These are phyloP conservation scores for Vanrija sp. DNA, from an alignment of 1,284 basidiomycete species.

Conservation along the genomic window DNA sequence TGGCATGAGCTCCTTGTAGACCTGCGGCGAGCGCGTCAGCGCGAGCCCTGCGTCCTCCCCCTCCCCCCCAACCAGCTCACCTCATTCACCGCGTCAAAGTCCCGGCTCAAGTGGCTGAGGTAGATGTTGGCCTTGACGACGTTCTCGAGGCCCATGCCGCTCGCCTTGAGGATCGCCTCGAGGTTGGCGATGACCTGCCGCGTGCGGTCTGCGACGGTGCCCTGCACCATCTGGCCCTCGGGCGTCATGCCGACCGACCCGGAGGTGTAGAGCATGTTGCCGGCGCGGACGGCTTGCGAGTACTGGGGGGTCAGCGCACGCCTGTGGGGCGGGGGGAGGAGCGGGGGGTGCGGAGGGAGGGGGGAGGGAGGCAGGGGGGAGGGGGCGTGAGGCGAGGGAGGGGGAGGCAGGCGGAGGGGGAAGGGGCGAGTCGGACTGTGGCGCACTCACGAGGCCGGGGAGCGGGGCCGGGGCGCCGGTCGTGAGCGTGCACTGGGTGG, in stretches of 20 bases:
- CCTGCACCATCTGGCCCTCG: constrained; percentile 40
- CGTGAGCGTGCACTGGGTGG: constrained; percentile 31
- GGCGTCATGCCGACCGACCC: constrained; percentile 42
- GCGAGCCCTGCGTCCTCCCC: not conserved
- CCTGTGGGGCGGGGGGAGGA: too few species aligned
- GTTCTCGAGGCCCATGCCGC: constrained; percentile 31
- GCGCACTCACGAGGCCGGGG: constrained; percentile 35
- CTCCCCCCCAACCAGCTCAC: constrained; percentile 10
- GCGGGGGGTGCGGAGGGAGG: too few species aligned
- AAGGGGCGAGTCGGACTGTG: too few species aligned
- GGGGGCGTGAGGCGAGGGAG: not conserved
- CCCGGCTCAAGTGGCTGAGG: constrained; percentile 36
- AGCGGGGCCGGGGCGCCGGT: constrained; percentile 39
- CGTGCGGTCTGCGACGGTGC: constrained; percentile 40
- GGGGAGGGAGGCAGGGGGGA: not conserved
- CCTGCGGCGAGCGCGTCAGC: not conserved
- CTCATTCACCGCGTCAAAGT: constrained; percentile 41
- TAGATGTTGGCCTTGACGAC: constrained; percentile 45
- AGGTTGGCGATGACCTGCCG: constrained; percentile 43
- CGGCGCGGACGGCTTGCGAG: constrained; percentile 43
- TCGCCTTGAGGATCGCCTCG: constrained; percentile 34
- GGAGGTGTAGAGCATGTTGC: constrained; percentile 37
- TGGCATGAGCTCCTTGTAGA: constrained; percentile 42
- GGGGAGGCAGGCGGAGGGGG: not conserved
- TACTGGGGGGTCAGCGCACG: constrained; percentile 26